Percentiles rank a stretch among this genome's conserved stretches.
phyloP scores from a whole-genome alignment of 2,329 filamentous ascomycete species.

The Cladosporium sp. region DNA sequence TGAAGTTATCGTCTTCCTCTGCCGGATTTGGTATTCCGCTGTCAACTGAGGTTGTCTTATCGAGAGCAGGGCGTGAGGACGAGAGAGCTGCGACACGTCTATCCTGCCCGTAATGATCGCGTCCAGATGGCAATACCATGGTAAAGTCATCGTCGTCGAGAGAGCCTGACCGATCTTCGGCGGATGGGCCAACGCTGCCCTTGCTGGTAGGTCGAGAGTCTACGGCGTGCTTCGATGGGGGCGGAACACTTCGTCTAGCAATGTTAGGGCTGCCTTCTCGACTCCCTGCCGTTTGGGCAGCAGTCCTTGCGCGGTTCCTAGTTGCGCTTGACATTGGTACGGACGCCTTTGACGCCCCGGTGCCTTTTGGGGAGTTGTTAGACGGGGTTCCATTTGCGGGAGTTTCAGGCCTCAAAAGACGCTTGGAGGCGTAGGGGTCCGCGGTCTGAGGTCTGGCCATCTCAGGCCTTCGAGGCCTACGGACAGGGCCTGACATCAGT shows the following conservation, averaged over 20 bases:
- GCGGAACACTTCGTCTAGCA: conserved; percentile 25
- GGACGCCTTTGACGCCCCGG: conserved; percentile 27
- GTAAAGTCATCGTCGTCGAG: conserved; percentile 45
- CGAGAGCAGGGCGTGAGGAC: conserved; percentile 31
- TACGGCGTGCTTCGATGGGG: conserved; percentile 14
- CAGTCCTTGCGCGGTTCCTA: conserved; percentile 26
- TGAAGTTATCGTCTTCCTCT: conserved; percentile 46
- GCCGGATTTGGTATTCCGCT: conserved; percentile 32
- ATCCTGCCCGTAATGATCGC: neutral
- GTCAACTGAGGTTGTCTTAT: conserved; percentile 38
- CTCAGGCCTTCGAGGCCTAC: conserved; percentile 47
- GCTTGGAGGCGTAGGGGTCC: conserved; percentile 47
- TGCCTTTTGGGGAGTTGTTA: conserved; percentile 39
- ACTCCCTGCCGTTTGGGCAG: conserved; percentile 19
- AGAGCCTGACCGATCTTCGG: conserved; percentile 23
- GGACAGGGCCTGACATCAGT: conserved; percentile 57
- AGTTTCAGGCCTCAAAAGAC: conserved; percentile 38
- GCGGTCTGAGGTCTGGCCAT: conserved; percentile 49
- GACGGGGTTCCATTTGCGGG: conserved; percentile 43
- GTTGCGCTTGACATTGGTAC: conserved; percentile 23
- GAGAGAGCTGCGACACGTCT: conserved; percentile 1
- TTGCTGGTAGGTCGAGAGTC: conserved; percentile 31
- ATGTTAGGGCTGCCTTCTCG: conserved; percentile 28
- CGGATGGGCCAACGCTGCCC: conserved; percentile 23
- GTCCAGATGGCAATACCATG: conserved; percentile 40